Evolutionary conservation across 1,284 basidiomycete genomes (phyloP).

Genomic region (Testicularia cyperi): DNA sequence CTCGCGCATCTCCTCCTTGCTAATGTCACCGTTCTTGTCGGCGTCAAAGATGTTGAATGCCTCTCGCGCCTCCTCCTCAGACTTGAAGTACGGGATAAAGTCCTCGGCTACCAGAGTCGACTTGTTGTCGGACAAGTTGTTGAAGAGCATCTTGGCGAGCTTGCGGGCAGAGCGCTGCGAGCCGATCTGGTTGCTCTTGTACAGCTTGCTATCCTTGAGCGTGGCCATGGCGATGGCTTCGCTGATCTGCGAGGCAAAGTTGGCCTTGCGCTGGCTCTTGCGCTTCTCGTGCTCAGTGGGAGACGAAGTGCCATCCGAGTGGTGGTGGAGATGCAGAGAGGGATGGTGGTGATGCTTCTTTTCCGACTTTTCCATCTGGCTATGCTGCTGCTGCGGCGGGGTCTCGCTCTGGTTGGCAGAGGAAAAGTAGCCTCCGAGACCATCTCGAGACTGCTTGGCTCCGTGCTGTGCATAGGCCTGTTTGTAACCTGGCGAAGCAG

Average conservation of each 20-base stretch:
- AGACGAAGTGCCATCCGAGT: conserved; percentile 4
- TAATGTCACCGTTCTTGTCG: conserved; percentile 79
- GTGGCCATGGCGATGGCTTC: conserved; percentile 55
- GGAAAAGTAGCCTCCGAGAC: conserved; percentile 44
- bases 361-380: neutral
- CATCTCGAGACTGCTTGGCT: conserved; percentile 40
- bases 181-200: conserved; percentile 41
- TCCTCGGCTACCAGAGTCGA: conserved; percentile 64
- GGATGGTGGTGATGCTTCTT: conserved; percentile 9
- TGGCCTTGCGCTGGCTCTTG: conserved; percentile 30
- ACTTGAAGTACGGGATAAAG: conserved; percentile 71
- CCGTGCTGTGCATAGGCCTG: conserved; percentile 18
- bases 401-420: conserved; percentile 13
- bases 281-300: conserved; percentile 21
- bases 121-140: conserved; percentile 61
- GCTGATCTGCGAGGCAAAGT: conserved; percentile 46
- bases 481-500: conserved; percentile 42
- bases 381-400: neutral
- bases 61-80: conserved; percentile 70
- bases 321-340: conserved; percentile 16
- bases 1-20: conserved; percentile 78
- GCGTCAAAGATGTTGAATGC: conserved; percentile 79
- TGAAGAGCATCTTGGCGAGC: conserved; percentile 74
- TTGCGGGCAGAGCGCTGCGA: conserved; percentile 71
- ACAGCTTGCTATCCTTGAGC: conserved; percentile 55